A percentile compares a stretch with the other conserved stretches of the same genome.
Evolutionary conservation across 2,329 filamentous ascomycete genomes (phyloP).

Genomic region (Paecilomyces sp.): DNA sequence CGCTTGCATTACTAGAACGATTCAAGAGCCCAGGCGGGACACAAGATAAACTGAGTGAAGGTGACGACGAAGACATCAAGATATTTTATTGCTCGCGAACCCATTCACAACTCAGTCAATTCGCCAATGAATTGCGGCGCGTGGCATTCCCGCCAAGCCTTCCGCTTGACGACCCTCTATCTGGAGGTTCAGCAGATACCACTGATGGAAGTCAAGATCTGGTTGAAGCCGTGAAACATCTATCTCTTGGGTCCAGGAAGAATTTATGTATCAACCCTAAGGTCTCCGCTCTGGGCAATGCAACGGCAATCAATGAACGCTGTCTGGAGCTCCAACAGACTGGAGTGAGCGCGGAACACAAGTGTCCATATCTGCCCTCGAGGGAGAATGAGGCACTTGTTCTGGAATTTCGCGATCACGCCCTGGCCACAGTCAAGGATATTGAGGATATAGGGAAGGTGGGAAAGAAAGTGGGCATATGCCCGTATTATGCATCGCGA

Average conservation of each 20-base stretch:
- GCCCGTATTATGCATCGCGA: slow-evolving; percentile 94
- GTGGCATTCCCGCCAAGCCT: slow-evolving; percentile 71
- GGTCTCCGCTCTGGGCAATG: slow-evolving; percentile 61
- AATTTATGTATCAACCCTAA: slow-evolving; percentile 83
- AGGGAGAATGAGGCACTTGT: slow-evolving; percentile 66
- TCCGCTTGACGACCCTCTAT: slow-evolving; percentile 33
- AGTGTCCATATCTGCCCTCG: slow-evolving; percentile 71
- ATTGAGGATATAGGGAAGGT: slow-evolving; percentile 83
- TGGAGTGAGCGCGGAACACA: slow-evolving; percentile 52
- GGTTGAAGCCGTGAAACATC: slow-evolving; percentile 64
- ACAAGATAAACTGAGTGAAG: slow-evolving; percentile 35
- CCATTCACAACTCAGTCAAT: slow-evolving; percentile 85
- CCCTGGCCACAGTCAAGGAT: slow-evolving; percentile 77
- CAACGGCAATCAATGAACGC: slow-evolving; percentile 84
- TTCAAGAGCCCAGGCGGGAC: slow-evolving; percentile 43
- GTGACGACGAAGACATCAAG: slow-evolving; percentile 60
- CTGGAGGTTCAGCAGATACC: slow-evolving; percentile 2
- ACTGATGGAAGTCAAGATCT: slow-evolving; percentile 20
- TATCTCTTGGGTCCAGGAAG: slow-evolving; percentile 79
- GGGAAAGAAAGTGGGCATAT: slow-evolving; percentile 72
- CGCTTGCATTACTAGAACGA: slow-evolving; percentile 64
- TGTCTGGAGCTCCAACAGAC: slow-evolving; percentile 86
- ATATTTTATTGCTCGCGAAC: slow-evolving; percentile 91
- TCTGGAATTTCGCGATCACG: slow-evolving; percentile 76
- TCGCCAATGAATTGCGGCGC: slow-evolving; percentile 72